phyloP scores from a whole-genome alignment of 1,284 basidiomycete genomes.

The Somion occarium region DNA sequence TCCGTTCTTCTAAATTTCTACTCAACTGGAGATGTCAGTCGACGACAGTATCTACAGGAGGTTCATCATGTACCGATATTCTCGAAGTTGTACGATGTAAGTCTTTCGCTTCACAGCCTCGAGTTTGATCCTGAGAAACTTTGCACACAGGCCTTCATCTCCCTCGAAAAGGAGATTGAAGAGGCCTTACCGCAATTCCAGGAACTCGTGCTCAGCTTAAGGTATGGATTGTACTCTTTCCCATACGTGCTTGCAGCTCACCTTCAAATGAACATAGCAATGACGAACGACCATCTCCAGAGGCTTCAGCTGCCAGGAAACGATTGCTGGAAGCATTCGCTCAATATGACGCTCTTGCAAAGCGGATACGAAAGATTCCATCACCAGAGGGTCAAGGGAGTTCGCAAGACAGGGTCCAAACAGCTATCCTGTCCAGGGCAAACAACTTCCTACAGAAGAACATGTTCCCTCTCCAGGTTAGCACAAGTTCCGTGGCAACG shows the following conservation, averaged over 20 bases:
- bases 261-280: slow-evolving; percentile 37
- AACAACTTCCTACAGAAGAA: slow-evolving; percentile 85
- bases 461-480: slow-evolving; percentile 78
- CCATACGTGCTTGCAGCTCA: not conserved
- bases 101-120: slow-evolving; percentile 9
- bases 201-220: slow-evolving; percentile 54
- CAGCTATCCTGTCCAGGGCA: slow-evolving; percentile 75
- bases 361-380: slow-evolving; percentile 75
- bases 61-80: slow-evolving; percentile 59
- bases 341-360: slow-evolving; percentile 85
- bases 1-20: not conserved
- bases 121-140: not conserved
- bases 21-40: slow-evolving; percentile 36
- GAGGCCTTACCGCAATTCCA: slow-evolving; percentile 67
- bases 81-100: slow-evolving; percentile 66
- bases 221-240: slow-evolving; percentile 31
- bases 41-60: slow-evolving; percentile 78
- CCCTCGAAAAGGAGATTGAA: slow-evolving; percentile 76
- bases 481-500: slow-evolving; percentile 14
- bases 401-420: slow-evolving; percentile 81
- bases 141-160: slow-evolving; percentile 54
- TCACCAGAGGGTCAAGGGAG: slow-evolving; percentile 53
- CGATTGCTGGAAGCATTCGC: slow-evolving; percentile 79
- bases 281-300: slow-evolving; percentile 57
- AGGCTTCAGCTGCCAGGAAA: slow-evolving; percentile 72